Evolutionary conservation across 495 filamentous ascomycete genomes (phyloP).

Genomic region (Aspergillus carlsbadensis): DNA sequence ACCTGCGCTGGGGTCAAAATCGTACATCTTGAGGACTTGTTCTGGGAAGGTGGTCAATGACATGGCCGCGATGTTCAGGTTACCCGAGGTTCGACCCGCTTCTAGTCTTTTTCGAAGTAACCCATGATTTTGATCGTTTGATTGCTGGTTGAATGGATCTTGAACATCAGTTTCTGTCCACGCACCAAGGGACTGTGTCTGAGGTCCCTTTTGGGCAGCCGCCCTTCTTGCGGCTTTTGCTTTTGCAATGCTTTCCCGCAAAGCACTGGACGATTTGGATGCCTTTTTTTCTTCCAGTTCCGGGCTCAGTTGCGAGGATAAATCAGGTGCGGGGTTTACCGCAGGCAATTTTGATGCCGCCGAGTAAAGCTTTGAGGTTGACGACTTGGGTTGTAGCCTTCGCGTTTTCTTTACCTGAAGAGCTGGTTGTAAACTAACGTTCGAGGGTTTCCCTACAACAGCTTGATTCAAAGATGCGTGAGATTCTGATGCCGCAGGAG

Average conservation of each 20-base stretch:
- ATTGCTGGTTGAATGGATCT: slow-evolving; percentile 68
- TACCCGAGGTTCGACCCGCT: slow-evolving; percentile 73
- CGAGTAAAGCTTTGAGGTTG: slow-evolving; percentile 30
- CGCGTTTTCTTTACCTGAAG: slow-evolving; percentile 51
- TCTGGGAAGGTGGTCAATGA: slow-evolving; percentile 74
- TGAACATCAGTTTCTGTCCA: slow-evolving; percentile 48
- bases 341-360: slow-evolving; percentile 35
- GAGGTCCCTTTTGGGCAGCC: slow-evolving; percentile 40
- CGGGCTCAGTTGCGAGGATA: slow-evolving; percentile 30
- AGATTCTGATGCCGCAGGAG: slow-evolving; percentile 48
- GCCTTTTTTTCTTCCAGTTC: slow-evolving; percentile 39
- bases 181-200: slow-evolving; percentile 28
- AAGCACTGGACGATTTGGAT: slow-evolving; percentile 72
- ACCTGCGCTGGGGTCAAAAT: slow-evolving; percentile 59
- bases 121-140: slow-evolving; percentile 58
- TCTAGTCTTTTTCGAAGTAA: slow-evolving; percentile 74
- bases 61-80: slow-evolving; percentile 87
- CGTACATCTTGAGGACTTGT: slow-evolving; percentile 90
- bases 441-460: slow-evolving; percentile 53
- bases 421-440: slow-evolving; percentile 45
- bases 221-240: slow-evolving; percentile 82
- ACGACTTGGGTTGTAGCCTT: slow-evolving; percentile 30
- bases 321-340: slow-evolving; percentile 31
- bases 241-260: slow-evolving; percentile 90
- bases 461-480: slow-evolving; percentile 55